These are phyloP conservation scores for Diaporthe amygdali DNA, from an alignment of 2,329 filamentous ascomycete species.

Conservation along the genomic window DNA sequence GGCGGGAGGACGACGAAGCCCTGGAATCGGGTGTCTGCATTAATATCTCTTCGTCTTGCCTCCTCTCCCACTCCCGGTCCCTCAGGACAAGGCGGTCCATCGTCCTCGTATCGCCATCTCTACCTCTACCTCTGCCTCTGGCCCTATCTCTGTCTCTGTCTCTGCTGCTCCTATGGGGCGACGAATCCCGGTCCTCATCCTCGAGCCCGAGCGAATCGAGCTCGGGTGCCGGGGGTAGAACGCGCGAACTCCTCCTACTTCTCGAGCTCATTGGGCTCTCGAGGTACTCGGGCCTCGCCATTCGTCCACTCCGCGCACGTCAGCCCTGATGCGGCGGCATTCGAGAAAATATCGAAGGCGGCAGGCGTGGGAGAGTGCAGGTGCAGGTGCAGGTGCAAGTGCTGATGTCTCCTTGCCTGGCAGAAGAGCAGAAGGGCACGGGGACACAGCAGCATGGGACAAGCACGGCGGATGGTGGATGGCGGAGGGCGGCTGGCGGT, in stretches of 20 bases:
- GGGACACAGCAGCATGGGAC: conserved; percentile 4
- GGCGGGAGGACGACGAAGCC: conserved; percentile 24
- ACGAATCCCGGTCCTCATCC: conserved; percentile 31
- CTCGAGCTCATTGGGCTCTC: conserved; percentile 32
- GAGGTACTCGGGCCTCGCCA: conserved; percentile 36
- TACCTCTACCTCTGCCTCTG: neutral
- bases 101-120: neutral
- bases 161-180: conserved; percentile 36
- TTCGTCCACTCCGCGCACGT: conserved; percentile 33
- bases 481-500: neutral
- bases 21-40: conserved; percentile 24
- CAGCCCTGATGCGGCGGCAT: conserved; percentile 32
- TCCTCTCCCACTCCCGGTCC: conserved; percentile 12
- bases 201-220: conserved; percentile 36
- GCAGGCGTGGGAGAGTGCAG: neutral
- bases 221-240: conserved; percentile 29
- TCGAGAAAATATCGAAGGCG: conserved; percentile 12
- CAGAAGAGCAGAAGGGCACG: neutral
- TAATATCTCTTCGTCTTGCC: conserved; percentile 19
- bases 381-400: neutral
- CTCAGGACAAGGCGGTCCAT: neutral
- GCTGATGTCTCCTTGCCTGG: neutral
- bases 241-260: conserved; percentile 31
- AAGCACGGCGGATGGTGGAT: no score
- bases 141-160: conserved; percentile 33